These are phyloP conservation scores for Erodium trifolium DNA, from an alignment of 441 rosid genomes.

Conservation along the genomic window DNA sequence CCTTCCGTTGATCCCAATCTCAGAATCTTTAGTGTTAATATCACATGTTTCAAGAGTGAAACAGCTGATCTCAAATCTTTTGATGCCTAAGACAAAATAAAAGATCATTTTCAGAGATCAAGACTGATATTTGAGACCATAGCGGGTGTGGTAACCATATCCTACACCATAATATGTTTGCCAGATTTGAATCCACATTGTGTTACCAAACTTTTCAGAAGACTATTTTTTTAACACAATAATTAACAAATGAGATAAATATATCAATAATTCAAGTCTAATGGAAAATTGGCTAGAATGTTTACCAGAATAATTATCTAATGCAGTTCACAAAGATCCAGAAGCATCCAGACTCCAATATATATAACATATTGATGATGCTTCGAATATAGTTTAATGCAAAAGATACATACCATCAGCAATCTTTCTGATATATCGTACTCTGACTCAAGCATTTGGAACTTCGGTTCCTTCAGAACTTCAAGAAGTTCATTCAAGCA, in stretches of 20 bases:
- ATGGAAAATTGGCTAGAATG: no score
- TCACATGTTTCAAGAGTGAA: slow-evolving; percentile 40
- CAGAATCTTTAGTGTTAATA: slow-evolving; percentile 34
- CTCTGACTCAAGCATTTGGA: slow-evolving; percentile 46
- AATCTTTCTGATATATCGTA: slow-evolving; percentile 40
- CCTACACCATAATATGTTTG: not conserved
- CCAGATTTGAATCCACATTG: not conserved
- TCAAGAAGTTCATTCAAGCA: slow-evolving; percentile 29
- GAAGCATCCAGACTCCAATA: not conserved
- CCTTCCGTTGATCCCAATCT: slow-evolving; percentile 38
- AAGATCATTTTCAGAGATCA: not conserved
- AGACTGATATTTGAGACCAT: not conserved
- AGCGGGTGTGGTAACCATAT: not conserved
- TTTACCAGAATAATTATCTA: not conserved
- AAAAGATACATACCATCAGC: slow-evolving; percentile 29
- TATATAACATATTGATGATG: not conserved
- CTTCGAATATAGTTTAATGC: slow-evolving; percentile 6
- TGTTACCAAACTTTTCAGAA: not conserved
- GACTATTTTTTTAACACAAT: not conserved
- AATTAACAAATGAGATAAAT: not conserved
- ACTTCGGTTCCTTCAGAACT: slow-evolving; percentile 36
- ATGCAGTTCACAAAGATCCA: not conserved
- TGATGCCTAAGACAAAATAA: slow-evolving; percentile 40
- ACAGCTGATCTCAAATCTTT: slow-evolving; percentile 31
- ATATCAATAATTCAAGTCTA: not conserved